Evolutionary conservation across 371 early-diverging fungal genomes (phyloP), one percentile per base, ranked within the genome.

Genomic region (Zopfochytrium polystomum): DNA sequence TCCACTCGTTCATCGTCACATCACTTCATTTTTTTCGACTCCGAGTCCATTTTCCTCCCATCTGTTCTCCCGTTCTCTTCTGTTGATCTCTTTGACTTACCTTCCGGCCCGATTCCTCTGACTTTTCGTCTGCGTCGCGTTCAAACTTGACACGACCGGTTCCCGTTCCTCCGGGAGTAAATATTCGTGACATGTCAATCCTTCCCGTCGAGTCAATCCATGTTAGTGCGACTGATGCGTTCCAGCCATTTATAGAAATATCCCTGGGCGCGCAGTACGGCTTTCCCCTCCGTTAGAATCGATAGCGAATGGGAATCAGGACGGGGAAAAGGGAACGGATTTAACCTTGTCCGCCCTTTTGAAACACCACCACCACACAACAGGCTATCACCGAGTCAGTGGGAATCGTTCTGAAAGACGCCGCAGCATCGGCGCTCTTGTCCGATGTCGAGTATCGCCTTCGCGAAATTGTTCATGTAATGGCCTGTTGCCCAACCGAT

Each of bases 381-480:
- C 31, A 88, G 87, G 86, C 85, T 68, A 89, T 90, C 62, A 91
- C 96, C 47, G 93, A 98, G 71, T 85, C 95, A 0, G 80, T 91
- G 15, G 98, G 98, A 38, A 79, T 98, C n/a, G 74, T 84, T 25
- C 81, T 99, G 34, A 94, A 94, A 70, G 95, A 95, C 60, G 92
- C 93, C 63, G 92, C 92, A 3, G 87, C 96, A 3, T 67, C 81
- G 13, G 89, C 92, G 2, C 76, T 99, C 54, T 85, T 96, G 2
- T 92, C 93, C 63, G 99, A 99, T 75, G 90, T 95, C 26, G 99
- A 98, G 74, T 97, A 95, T 73, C 82, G 99, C 44, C 72, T 99
- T 35, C 90, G 97, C 68, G 96, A 99, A 74, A 83, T 99, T 34
- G 89, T 98, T 49, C 91, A 90, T 77, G 90, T 88, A 75, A 53